phyloP scores from a whole-genome alignment of 139 green algal species.

The Haematococcus sp. region DNA sequence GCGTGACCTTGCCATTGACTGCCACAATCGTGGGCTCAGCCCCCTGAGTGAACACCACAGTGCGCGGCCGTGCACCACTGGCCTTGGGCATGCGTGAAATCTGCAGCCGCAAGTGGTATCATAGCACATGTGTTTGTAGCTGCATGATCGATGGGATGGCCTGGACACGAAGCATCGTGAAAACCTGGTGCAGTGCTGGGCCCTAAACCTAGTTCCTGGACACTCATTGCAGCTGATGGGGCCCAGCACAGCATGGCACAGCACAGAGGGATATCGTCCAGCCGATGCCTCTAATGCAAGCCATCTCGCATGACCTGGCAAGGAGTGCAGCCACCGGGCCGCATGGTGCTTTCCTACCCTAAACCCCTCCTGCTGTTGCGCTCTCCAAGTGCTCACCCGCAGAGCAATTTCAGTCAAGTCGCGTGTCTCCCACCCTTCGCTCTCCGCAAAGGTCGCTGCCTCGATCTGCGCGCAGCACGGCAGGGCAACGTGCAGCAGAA shows the following conservation, averaged over 20 bases:
- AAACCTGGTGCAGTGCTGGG: neutral
- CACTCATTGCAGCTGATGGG: too few species aligned
- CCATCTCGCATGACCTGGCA: too few species aligned
- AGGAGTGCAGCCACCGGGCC: too few species aligned
- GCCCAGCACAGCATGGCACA: too few species aligned
- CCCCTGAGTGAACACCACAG: conserved; percentile 95
- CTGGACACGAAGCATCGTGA: neutral
- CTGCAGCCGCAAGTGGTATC: conserved; percentile 33
- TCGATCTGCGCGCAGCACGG: conserved; percentile 60
- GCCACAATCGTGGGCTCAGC: conserved; percentile 87
- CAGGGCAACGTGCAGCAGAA: too few species aligned
- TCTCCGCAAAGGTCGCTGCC: conserved; percentile 86
- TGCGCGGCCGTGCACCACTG: conserved; percentile 69
- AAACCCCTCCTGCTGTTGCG: too few species aligned
- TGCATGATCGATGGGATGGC: neutral
- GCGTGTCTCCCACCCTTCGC: conserved; percentile 84
- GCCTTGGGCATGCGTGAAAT: conserved; percentile 82
- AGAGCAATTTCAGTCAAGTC: conserved; percentile 86
- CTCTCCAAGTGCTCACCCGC: conserved; percentile 50
- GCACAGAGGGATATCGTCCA: too few species aligned
- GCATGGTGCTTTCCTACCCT: too few species aligned
- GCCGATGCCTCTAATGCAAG: too few species aligned
- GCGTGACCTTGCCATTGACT: conserved; percentile 51
- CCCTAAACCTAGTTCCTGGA: too few species aligned
- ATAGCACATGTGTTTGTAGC: conserved; percentile 3